Base-by-base conservation (phyloP, 108 stramenopile genomes). In the Cylindrotheca fusiformis region DNA sequence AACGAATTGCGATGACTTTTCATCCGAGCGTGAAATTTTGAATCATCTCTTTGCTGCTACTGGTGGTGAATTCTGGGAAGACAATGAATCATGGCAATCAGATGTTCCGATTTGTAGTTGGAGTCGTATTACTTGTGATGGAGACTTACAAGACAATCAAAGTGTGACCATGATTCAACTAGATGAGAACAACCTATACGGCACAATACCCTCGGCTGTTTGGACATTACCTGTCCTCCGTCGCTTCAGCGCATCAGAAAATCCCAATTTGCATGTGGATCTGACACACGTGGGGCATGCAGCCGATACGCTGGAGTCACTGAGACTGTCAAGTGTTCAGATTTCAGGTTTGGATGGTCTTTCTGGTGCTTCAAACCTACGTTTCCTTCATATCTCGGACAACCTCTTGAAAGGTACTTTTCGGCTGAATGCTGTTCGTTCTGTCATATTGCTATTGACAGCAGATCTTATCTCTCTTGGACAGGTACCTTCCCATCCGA, bases 41-140 rank as follows among this genome's bases (percentile, higher is more conserved):
- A 27, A 30, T 25, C 45, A 27, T 29, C 19, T 68, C 1, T 68
- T 36, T 22, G 69, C 53, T 6, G 55, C 53, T 21, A 63, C 80
- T 48, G 85, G 85, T 24, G 69, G 81, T 0, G 64, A 52, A 3
- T 60, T 49, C 12, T 86, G 85, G 69, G 62, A 47, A 22, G 66
- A 66, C 4, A 58, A 55, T 23, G 46, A 48, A 6, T 66, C 72
- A 20, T 86, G 85, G 85, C 68, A 66, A 46, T 65, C 83, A 25
- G 41, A 65, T 33, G 72, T 79, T 32, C 75, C 82, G 4, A 79
- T 87, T 29, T 87, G 86, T 53, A 74, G 72, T 58, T 84, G 86
- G 86, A 47, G 65, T 27, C 82, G 82, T 24, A 57, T 87, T 25
- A 29, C 32, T 23, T 87, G 86, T 50, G 79, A 79, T 44, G 81